A percentile compares a stretch with the other conserved stretches of the same genome.
Conservation (phyloP, 306 rosid species). For the Cicer cuneatum region DNA sequence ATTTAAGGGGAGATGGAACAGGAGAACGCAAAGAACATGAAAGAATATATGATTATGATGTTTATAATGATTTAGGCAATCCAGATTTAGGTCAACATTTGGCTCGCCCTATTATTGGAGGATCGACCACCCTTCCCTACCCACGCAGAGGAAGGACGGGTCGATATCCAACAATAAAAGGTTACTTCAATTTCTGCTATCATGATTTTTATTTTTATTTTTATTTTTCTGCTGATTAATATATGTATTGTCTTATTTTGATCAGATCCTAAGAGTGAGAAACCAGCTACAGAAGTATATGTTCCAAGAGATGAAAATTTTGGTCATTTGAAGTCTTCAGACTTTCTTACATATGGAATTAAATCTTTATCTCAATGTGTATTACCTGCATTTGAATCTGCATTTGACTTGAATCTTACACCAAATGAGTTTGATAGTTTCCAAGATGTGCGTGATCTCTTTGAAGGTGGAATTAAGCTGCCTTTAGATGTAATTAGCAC, state of each 20-base stretch:
- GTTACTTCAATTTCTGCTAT: constrained; percentile 53
- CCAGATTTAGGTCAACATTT: constrained; percentile 47
- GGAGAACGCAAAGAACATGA: constrained; percentile 69
- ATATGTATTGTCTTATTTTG: background rate
- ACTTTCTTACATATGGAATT: constrained; percentile 62
- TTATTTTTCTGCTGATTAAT: background rate
- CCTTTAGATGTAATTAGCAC: constrained; percentile 53
- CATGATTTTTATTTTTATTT: too few species aligned
- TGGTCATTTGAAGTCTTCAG: constrained; percentile 75
- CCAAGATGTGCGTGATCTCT: constrained; percentile 65
- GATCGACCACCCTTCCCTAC: constrained; percentile 67
- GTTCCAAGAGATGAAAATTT: constrained; percentile 91
- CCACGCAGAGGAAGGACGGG: constrained; percentile 94
- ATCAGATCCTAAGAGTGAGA: constrained; percentile 69
- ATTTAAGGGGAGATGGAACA: constrained; percentile 71
- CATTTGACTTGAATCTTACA: constrained; percentile 44
- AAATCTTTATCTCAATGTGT: constrained; percentile 65
- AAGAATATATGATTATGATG: constrained; percentile 76
- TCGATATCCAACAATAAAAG: constrained; percentile 57
- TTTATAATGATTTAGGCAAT: constrained; percentile 71
- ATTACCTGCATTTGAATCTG: constrained; percentile 58
- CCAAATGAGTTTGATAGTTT: constrained; percentile 69
- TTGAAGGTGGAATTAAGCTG: constrained; percentile 66
- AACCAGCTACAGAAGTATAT: constrained; percentile 62
- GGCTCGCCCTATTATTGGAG: constrained; percentile 75